These are phyloP conservation scores for Hypoxylon intermedium DNA, from an alignment of 495 filamentous ascomycete species.

Conservation along the genomic window DNA sequence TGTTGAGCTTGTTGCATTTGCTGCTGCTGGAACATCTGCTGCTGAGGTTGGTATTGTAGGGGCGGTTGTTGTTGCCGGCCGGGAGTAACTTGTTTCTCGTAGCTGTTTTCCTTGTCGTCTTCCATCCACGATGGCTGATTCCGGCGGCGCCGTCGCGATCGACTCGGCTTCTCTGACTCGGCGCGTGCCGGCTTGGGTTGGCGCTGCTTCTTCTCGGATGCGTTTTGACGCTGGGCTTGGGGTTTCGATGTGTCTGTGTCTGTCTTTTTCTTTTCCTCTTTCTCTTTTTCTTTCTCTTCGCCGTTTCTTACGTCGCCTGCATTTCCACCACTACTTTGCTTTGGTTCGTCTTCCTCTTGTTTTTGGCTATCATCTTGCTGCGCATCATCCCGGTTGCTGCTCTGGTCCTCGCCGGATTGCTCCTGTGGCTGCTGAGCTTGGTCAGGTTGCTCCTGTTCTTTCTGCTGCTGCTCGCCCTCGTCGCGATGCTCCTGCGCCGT, in stretches of 20 bases:
- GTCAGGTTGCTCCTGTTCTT: conserved; percentile 15
- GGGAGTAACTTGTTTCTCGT: conserved; percentile 38
- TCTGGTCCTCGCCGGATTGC: conserved; percentile 13
- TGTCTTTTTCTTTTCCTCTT: no score
- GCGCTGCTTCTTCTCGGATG: conserved; percentile 23
- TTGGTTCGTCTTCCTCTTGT: conserved; percentile 25
- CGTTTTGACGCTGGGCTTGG: background rate
- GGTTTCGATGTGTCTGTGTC: background rate
- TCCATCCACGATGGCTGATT: conserved; percentile 41
- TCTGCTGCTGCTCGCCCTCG: conserved; percentile 12
- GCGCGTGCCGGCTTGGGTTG: conserved; percentile 28
- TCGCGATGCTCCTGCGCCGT: conserved; percentile 19
- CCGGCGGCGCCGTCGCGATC: conserved; percentile 38
- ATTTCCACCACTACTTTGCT: conserved; percentile 45
- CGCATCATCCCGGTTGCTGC: conserved; percentile 8
- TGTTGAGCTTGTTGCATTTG: conserved; percentile 52
- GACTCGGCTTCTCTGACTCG: conserved; percentile 37
- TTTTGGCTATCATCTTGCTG: conserved; percentile 10
- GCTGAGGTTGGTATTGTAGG: conserved; percentile 50
- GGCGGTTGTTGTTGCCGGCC: conserved; percentile 49
- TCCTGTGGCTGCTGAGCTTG: conserved; percentile 6
- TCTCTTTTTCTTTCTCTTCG: no score
- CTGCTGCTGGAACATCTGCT: conserved; percentile 55
- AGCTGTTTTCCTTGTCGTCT: conserved; percentile 33
- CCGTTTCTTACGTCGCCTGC: conserved; percentile 49